phyloP scores from a whole-genome alignment of 495 filamentous ascomycete species.

The Apiosordaria backusii region DNA sequence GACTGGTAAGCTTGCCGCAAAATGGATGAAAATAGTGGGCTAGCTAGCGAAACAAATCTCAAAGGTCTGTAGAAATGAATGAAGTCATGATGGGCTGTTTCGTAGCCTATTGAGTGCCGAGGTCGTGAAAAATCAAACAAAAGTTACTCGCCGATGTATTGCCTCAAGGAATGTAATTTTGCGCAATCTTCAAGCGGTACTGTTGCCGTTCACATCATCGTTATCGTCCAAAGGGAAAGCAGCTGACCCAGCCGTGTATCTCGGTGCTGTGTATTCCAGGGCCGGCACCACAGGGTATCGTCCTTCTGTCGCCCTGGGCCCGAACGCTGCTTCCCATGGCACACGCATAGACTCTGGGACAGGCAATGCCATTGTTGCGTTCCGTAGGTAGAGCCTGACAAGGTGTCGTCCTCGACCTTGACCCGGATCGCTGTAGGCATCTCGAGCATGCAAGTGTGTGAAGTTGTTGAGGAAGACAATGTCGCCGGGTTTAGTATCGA shows the following conservation, averaged over 20 bases:
- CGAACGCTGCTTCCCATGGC: constrained; percentile 46
- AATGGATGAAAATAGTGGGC: too few species aligned
- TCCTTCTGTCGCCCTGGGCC: constrained; percentile 19
- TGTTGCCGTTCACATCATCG: constrained; percentile 26
- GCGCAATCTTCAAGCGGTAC: neutral
- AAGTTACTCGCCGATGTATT: neutral
- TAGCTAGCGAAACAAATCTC: too few species aligned
- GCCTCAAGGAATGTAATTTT: neutral
- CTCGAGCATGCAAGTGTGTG: constrained; percentile 55
- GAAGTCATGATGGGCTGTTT: neutral
- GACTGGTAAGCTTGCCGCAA: too few species aligned
- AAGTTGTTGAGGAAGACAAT: constrained; percentile 64
- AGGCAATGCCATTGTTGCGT: constrained; percentile 38
- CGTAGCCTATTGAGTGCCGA: neutral
- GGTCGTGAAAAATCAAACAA: neutral
- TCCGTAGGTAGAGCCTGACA: constrained; percentile 49
- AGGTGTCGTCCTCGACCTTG: constrained; percentile 41
- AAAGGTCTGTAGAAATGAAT: neutral
- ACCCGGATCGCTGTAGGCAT: constrained; percentile 42
- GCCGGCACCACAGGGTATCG: constrained; percentile 37
- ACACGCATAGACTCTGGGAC: constrained; percentile 40
- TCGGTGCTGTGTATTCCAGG: constrained; percentile 40
- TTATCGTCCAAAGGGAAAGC: constrained; percentile 36
- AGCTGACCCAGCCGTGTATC: constrained; percentile 44
- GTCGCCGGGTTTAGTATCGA: constrained; percentile 56